Base-by-base conservation (phyloP, 352 stramenopile species). In the Thalassiosira ordinaria region DNA sequence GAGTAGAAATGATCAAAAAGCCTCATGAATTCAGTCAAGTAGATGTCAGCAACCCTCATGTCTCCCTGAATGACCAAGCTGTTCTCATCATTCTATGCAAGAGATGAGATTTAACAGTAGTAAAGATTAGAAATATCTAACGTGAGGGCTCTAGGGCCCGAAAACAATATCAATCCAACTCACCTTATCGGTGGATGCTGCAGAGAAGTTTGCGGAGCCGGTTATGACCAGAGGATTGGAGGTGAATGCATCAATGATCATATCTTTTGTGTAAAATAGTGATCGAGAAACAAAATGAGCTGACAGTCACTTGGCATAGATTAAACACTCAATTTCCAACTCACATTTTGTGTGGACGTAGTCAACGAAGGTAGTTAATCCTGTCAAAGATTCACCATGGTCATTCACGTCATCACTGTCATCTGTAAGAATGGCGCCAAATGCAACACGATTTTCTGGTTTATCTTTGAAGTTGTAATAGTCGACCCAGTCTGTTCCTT, bases 1-100 rank as follows among this genome's bases (percentile, higher is more conserved):
- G 62, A 63, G 39, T 73, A 68, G 63, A 79, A 84, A 63, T 84
- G 76, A 72, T 84, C 49, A 62, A 84, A 84, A 16, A 84, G 20
- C 24, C 76, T 39, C 67, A 79, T 84, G 26, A 67, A 84, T 18
- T 84, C 76, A 13, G 76, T 84, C 2, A 84, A 71, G 31, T 84
- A 84, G 46, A 84, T 39, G 67, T 84, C 76, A 33, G 76, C 67
- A 41, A 84, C 76, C 1, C 14, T 1, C 11, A 41, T 75, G 22
- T 84, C 68, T 11, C 68, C 76, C 11, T 72, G 56, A 65, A 84
- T 76, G 2, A 84, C 33, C n/a, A 84, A 37, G 44, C 67, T 84
- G 31, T 84, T 84, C 61, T 84, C 76, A 41, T 84, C 76, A 76
- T 84, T 84, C 46, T 55, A 20, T 13, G 5, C 46, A 55, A 49